These are phyloP conservation scores for Ceratocystis variospora DNA, from an alignment of 2,329 filamentous ascomycete genomes.

Conservation along the genomic window DNA sequence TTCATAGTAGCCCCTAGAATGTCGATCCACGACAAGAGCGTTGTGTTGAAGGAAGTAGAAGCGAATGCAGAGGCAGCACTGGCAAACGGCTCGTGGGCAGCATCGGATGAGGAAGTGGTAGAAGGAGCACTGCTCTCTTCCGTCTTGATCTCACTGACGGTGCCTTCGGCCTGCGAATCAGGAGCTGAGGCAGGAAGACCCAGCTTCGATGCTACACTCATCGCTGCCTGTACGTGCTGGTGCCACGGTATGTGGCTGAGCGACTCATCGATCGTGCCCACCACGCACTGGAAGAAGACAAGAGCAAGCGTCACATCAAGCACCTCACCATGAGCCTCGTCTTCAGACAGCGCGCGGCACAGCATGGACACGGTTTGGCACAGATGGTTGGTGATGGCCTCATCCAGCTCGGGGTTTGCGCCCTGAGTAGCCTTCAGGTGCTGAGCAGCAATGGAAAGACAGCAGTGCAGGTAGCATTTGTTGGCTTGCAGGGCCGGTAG, in stretches of 20 bases:
- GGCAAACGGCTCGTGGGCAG: not conserved
- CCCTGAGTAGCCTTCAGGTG: conserved; percentile 68
- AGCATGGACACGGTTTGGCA: conserved; percentile 77
- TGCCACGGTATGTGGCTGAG: conserved; percentile 92
- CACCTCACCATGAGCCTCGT: conserved; percentile 74
- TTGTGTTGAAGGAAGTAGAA: conserved; percentile 87
- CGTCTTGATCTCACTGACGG: conserved; percentile 20
- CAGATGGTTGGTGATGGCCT: conserved; percentile 83
- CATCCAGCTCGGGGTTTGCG: conserved; percentile 61
- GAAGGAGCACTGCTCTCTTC: not conserved
- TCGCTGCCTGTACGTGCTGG: conserved; percentile 87
- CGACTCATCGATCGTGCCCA: conserved; percentile 70
- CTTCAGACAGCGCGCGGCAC: conserved; percentile 64
- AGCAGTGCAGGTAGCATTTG: conserved; percentile 89
- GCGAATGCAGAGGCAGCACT: conserved; percentile 16
- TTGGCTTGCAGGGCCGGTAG: conserved; percentile 81
- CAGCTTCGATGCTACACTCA: conserved; percentile 72
- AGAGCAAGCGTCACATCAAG: conserved; percentile 85
- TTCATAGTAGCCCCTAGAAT: conserved; percentile 90
- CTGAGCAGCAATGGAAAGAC: conserved; percentile 80
- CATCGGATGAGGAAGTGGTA: not conserved
- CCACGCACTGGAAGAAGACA: conserved; percentile 86
- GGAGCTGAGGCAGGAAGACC: conserved; percentile 42
- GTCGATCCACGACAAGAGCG: conserved; percentile 86
- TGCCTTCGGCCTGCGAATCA: conserved; percentile 23